phyloP scores from a whole-genome alignment of 2,329 filamentous ascomycete genomes.

The Penicillium aurantiogriseum region DNA sequence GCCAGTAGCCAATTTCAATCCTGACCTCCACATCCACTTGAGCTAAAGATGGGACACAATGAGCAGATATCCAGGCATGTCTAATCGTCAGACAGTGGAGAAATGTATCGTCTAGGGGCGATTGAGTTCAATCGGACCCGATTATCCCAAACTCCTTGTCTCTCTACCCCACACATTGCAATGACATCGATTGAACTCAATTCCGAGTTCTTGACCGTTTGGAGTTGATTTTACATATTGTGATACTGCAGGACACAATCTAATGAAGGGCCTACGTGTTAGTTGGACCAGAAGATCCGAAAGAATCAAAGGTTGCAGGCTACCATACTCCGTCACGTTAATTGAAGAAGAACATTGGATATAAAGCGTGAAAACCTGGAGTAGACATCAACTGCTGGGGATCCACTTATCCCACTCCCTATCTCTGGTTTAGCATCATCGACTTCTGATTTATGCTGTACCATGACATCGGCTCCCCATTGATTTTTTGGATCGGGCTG shows the following conservation, averaged over 20 bases:
- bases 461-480: not conserved
- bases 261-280: not conserved
- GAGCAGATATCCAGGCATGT: not conserved
- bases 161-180: constrained; percentile 2
- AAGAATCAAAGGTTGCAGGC: not conserved
- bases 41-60: not conserved
- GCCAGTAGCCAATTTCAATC: not conserved
- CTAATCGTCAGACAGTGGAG: constrained; percentile 2
- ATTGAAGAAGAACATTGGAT: not conserved
- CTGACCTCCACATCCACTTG: not conserved
- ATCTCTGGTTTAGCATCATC: constrained; percentile 6
- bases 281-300: not conserved
- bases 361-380: not conserved
- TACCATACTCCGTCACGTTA: not conserved
- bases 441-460: constrained; percentile 1
- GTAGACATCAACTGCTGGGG: not conserved
- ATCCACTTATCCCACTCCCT: not conserved
- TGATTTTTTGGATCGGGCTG: constrained; percentile 4
- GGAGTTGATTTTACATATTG: not conserved
- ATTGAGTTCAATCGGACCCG: not conserved
- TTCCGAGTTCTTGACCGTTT: not conserved
- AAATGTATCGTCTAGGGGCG: not conserved
- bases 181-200: constrained; percentile 7
- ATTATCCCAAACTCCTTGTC: not conserved
- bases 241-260: not conserved